These are phyloP conservation scores for Monosporascus sp. DNA, from an alignment of 2,329 filamentous ascomycete genomes.

Conservation along the genomic window DNA sequence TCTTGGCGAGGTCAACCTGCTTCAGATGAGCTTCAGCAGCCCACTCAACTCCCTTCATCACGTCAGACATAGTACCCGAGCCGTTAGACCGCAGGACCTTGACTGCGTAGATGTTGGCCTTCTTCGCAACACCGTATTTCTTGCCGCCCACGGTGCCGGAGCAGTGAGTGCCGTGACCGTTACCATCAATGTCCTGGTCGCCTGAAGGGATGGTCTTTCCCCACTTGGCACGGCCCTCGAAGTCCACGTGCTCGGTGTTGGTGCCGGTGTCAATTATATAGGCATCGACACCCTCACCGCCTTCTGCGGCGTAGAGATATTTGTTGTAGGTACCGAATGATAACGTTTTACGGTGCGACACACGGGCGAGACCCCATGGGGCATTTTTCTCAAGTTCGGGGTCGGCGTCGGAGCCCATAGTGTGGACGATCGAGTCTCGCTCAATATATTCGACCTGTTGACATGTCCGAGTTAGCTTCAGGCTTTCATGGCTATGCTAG, in stretches of 20 bases:
- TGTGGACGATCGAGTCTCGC: slow-evolving; percentile 88
- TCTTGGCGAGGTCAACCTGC: slow-evolving; percentile 73
- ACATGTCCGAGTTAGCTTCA: slow-evolving; percentile 7
- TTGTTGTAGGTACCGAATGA: slow-evolving; percentile 96
- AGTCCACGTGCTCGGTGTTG: slow-evolving; percentile 91
- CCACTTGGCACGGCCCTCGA: slow-evolving; percentile 92
- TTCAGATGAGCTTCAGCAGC: slow-evolving; percentile 76
- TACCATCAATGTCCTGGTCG: slow-evolving; percentile 87
- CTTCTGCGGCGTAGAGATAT: slow-evolving; percentile 86
- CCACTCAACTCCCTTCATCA: slow-evolving; percentile 97
- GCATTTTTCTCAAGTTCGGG: slow-evolving; percentile 73
- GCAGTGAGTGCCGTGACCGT: slow-evolving; percentile 98
- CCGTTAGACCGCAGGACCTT: slow-evolving; percentile 98
- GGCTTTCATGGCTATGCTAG: not conserved
- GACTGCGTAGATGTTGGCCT: slow-evolving; percentile 92
- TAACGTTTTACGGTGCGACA: slow-evolving; percentile 86
- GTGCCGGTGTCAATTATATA: slow-evolving; percentile 98
- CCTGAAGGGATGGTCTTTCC: slow-evolving; percentile 88
- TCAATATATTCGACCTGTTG: slow-evolving; percentile 90
- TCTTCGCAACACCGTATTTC: slow-evolving; percentile 99
- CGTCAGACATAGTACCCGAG: slow-evolving; percentile 96
- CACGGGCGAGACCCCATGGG: slow-evolving; percentile 97
- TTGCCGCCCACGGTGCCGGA: slow-evolving; percentile 96
- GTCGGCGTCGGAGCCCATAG: slow-evolving; percentile 49
- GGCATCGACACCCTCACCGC: slow-evolving; percentile 95